These are phyloP conservation scores for Clavispora phyllophila DNA, from an alignment of 805 yeast genomes.

Conservation along the genomic window DNA sequence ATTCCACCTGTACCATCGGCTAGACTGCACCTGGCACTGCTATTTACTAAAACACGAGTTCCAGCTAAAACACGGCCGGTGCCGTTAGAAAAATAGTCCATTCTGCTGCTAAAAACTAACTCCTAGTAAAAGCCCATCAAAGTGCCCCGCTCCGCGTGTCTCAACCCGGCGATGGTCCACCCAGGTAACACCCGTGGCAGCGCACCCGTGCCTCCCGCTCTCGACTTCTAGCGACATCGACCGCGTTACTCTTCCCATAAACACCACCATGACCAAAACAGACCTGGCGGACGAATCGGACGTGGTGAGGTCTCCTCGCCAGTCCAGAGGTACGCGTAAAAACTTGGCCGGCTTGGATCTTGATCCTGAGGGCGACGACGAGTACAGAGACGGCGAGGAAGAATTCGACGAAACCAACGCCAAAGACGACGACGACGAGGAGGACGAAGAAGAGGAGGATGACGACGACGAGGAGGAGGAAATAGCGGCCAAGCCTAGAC, in stretches of 20 bases:
- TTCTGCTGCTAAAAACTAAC: no score
- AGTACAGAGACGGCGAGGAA: conserved; percentile 13
- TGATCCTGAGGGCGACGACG: conserved; percentile 16
- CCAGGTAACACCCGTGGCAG: no score
- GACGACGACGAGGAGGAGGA: conserved; percentile 13
- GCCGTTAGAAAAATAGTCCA: no score
- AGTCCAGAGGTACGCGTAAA: conserved; percentile 8
- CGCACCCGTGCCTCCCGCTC: neutral
- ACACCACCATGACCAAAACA: conserved; percentile 1
- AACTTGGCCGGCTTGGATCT: conserved; percentile 17
- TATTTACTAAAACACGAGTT: no score
- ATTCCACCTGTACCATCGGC: no score
- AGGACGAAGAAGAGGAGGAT: conserved; percentile 12
- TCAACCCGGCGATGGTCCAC: no score
- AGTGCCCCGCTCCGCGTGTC: no score
- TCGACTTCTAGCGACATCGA: no score
- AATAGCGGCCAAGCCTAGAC: neutral
- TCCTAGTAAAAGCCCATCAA: no score
- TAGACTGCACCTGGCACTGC: no score
- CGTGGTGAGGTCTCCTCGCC: conserved; percentile 12
- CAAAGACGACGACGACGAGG: conserved; percentile 11
- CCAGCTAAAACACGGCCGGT: no score
- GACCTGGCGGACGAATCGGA: conserved; percentile 9
- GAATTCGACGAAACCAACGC: conserved; percentile 15
- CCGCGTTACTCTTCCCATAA: neutral